Evolutionary conservation across 257 asterid species (phyloP).

Genomic region (Plantago major): DNA sequence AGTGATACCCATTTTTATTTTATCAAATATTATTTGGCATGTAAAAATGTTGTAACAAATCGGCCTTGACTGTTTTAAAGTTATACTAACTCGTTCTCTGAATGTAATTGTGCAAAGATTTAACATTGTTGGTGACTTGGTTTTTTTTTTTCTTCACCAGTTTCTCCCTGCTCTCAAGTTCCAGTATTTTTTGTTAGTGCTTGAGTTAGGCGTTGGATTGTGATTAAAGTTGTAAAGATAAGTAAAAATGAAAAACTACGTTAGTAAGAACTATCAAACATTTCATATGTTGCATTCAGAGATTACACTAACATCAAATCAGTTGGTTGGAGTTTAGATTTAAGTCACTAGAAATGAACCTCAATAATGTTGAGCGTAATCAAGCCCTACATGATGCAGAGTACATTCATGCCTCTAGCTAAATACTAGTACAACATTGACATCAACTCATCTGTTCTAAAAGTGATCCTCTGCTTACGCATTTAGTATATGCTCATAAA

Average conservation of each 20-base stretch:
- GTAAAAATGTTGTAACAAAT: not conserved
- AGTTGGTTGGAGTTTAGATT: too few relatives aligned
- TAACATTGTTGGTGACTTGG: too few relatives aligned
- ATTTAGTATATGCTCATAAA: conserved; percentile 2
- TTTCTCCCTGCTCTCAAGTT: too few relatives aligned
- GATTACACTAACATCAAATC: too few relatives aligned
- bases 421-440: conserved; percentile 6
- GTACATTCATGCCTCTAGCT: not conserved
- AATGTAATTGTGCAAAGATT: not conserved
- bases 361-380: not conserved
- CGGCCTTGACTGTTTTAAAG: not conserved
- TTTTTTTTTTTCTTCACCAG: too few relatives aligned
- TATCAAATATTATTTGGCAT: not conserved
- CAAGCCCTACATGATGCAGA: conserved; percentile 2
- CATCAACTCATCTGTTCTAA: not conserved
- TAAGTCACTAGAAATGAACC: too few relatives aligned
- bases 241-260: too few relatives aligned
- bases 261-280: too few relatives aligned
- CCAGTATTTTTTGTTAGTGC: too few relatives aligned
- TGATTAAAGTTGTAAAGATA: too few relatives aligned
- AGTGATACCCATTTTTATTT: not conserved
- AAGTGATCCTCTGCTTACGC: not conserved
- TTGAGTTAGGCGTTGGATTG: not conserved
- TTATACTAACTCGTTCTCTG: not conserved
- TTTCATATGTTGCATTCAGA: too few relatives aligned